Evolutionary conservation across 495 filamentous ascomycete species (phyloP).

Genomic region (Lasiosphaeria hispida): DNA sequence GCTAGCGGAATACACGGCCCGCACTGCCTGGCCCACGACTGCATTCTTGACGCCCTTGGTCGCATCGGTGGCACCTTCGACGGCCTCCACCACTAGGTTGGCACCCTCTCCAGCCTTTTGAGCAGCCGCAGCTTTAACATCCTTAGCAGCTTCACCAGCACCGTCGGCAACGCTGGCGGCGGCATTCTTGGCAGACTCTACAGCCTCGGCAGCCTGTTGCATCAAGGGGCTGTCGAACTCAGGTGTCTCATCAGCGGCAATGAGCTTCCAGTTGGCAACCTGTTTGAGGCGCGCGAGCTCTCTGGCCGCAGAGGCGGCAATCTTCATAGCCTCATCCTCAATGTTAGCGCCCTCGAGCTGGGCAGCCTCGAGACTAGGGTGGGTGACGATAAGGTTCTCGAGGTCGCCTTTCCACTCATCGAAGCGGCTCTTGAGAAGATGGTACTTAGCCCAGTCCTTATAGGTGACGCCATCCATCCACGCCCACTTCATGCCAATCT

Average conservation of each 20-base stretch:
- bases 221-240: slow-evolving; percentile 61
- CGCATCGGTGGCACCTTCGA: slow-evolving; percentile 8
- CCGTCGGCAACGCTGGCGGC: slow-evolving; percentile 18
- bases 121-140: slow-evolving; percentile 19
- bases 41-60: slow-evolving; percentile 17
- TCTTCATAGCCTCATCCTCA: slow-evolving; percentile 72
- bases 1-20: slow-evolving; percentile 11
- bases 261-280: slow-evolving; percentile 81
- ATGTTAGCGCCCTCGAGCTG: slow-evolving; percentile 65
- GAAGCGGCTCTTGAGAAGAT: slow-evolving; percentile 77
- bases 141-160: slow-evolving; percentile 7
- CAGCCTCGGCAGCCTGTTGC: slow-evolving; percentile 43
- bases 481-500: slow-evolving; percentile 96
- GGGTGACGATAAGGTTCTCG: slow-evolving; percentile 64
- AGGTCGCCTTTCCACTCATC: slow-evolving; percentile 84
- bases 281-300: slow-evolving; percentile 83
- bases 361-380: slow-evolving; percentile 69
- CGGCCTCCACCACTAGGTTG: slow-evolving; percentile 14
- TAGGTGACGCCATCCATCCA: slow-evolving; percentile 95
- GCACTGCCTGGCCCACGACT: slow-evolving; percentile 19
- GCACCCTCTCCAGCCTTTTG: slow-evolving; percentile 24
- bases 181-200: slow-evolving; percentile 26
- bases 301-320: slow-evolving; percentile 76
- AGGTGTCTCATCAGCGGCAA: slow-evolving; percentile 68
- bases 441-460: slow-evolving; percentile 93